Base-by-base conservation (phyloP, 768 basidiomycete genomes). In the Plicaturopsis crispa region DNA sequence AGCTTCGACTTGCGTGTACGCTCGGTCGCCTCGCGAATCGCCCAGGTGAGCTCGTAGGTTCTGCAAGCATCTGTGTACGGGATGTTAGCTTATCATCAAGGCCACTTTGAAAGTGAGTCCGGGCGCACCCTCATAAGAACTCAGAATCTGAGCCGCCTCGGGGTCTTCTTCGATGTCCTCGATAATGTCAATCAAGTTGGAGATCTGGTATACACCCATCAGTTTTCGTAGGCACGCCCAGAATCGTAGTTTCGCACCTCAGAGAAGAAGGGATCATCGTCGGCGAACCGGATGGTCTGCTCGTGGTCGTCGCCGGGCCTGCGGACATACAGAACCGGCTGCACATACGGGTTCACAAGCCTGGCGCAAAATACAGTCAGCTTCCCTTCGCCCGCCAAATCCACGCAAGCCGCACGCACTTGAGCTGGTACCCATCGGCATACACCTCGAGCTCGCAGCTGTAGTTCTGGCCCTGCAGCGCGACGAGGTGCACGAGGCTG, bases 361-460 rank as follows among this genome's bases (percentile, higher is more conserved):
- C 85, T 88, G 40, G n/a, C 32, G 21, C 18, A 24, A 8, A 28
- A 28, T 14, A 28, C 14, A 28, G 14, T 28, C 26, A 28, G 14
- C 26, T 28, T n/a, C n/a, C n/a, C n/a, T n/a, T n/a, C n/a, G n/a
- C n/a, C n/a, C n/a, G n/a, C n/a, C n/a, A 28, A 14, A 28, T 8
- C 14, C 26, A 28, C 26, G 14, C 26, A 28, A 28, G 14, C 26
- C 26, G 26, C 8, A 54, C 70, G 41, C 47, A 85, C 86, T 86
- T 89, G 45, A 89, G 69, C 50, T 67, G 78, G 65, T 90, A 96
- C 6, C 94, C 94, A 56, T 98, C 94, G 31, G 89, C 89, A 61
- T 83, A 89, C 30, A 94, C 80, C 56, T 94, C 92, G 30, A 97
- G 69, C 65, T 94, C 92, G 56, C 91, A 96, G 52, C 88, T 88